phyloP scores from a whole-genome alignment of 352 stramenopile species.

The Phytophthora palmivora region DNA sequence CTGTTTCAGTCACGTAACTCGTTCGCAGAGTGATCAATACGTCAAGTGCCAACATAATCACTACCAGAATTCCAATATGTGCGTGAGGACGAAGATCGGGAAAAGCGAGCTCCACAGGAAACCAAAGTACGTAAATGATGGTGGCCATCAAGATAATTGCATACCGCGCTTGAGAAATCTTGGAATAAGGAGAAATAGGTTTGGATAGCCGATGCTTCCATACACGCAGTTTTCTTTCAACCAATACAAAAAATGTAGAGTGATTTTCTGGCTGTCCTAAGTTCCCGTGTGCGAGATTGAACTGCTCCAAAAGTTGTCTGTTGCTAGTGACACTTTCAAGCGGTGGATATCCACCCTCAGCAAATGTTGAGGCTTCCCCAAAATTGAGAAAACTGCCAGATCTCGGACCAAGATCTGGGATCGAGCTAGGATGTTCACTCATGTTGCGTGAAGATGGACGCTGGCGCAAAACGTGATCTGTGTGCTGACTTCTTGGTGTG shows the following conservation, averaged over 20 bases:
- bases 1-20: slow-evolving; percentile 36
- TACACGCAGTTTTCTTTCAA: background rate
- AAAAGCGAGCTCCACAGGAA: slow-evolving; percentile 53
- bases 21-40: slow-evolving; percentile 44
- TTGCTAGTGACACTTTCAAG: slow-evolving; percentile 21
- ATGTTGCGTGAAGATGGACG: slow-evolving; percentile 16
- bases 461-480: slow-evolving; percentile 6
- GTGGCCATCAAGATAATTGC: slow-evolving; percentile 32
- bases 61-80: slow-evolving; percentile 2
- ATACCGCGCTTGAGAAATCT: slow-evolving; percentile 32
- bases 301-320: slow-evolving; percentile 14
- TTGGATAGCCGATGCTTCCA: slow-evolving; percentile 7
- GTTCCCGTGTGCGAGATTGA: slow-evolving; percentile 8
- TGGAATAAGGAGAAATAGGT: slow-evolving; percentile 48
- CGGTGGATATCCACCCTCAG: slow-evolving; percentile 1
- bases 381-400: slow-evolving; percentile 19
- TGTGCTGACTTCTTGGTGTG: slow-evolving; percentile 9
- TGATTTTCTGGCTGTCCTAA: background rate
- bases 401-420: slow-evolving; percentile 1
- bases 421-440: slow-evolving; percentile 16
- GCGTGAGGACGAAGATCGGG: slow-evolving; percentile 3
- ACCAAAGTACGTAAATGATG: slow-evolving; percentile 39
- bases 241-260: background rate
- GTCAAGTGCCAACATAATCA: slow-evolving; percentile 31
- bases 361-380: slow-evolving; percentile 4